phyloP scores from a whole-genome alignment of 495 filamentous ascomycete genomes.

The Talaromyces ruber region DNA sequence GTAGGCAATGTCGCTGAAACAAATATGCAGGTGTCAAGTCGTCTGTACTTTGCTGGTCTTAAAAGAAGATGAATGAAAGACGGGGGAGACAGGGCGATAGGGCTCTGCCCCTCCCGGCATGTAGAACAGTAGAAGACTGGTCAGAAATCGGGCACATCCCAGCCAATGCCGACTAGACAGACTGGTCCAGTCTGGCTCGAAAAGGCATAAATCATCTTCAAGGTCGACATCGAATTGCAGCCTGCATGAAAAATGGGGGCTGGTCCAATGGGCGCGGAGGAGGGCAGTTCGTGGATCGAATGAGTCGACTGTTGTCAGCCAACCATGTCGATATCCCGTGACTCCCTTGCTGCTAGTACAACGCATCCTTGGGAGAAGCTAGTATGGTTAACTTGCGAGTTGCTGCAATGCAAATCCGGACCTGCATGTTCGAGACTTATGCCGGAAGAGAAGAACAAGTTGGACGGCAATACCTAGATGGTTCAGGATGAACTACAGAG shows the following conservation, averaged over 20 bases:
- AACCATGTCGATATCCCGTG: slow-evolving; percentile 6
- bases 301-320: neutral
- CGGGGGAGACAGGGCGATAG: neutral
- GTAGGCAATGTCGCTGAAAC: neutral
- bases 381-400: neutral
- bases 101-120: neutral
- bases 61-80: neutral
- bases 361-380: neutral
- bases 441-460: neutral
- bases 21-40: neutral
- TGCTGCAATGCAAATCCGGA: neutral
- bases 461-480: neutral
- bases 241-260: slow-evolving; percentile 12
- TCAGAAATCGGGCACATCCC: neutral
- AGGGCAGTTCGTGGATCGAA: neutral
- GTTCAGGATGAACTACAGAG: neutral
- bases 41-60: neutral
- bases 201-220: neutral
- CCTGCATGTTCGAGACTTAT: slow-evolving; percentile 3
- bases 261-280: slow-evolving; percentile 18
- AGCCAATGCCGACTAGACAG: neutral
- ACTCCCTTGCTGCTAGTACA: slow-evolving; percentile 2
- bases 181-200: neutral
- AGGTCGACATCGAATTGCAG: neutral
- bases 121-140: neutral